These are phyloP conservation scores for Diacronema lutheri DNA, from an alignment of 78 protist species.

Conservation along the genomic window DNA sequence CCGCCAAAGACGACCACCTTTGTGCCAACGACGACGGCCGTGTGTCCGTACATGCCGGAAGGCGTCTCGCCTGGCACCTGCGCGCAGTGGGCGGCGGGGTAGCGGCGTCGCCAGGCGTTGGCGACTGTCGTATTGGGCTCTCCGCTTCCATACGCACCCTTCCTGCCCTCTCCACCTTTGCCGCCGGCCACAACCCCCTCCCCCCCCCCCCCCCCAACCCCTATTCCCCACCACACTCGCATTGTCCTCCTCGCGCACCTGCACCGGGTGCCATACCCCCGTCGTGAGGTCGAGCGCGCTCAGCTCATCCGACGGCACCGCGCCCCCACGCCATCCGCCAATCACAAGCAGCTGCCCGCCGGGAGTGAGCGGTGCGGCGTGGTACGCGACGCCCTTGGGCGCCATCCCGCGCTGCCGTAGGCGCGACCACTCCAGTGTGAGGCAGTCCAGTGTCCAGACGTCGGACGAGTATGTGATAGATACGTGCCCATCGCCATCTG, in stretches of 20 bases:
- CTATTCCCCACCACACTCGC: not conserved
- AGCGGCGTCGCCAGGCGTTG: no score
- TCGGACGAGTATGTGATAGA: not conserved
- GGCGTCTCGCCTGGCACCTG: not conserved
- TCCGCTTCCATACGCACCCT: no score
- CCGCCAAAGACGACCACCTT: constrained; percentile 6
- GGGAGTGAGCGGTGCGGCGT: not conserved
- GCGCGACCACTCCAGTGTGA: not conserved
- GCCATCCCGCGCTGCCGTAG: not conserved
- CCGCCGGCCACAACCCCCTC: no score
- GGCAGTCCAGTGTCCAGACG: not conserved
- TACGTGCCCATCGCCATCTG: not conserved
- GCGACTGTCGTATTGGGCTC: no score
- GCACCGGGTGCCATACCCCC: no score
- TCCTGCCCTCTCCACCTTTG: no score
- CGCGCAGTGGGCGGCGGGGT: no score
- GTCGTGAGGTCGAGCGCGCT: no score
- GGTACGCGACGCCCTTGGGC: not conserved
- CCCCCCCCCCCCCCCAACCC: no score
- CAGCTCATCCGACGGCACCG: no score
- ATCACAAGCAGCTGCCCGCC: no score
- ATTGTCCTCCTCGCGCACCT: not conserved
- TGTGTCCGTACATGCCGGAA: not conserved
- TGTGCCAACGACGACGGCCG: not conserved
- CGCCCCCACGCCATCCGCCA: no score